These are phyloP conservation scores for Sporothrix dimorphospora DNA, from an alignment of 2,329 filamentous ascomycete species.

Conservation along the genomic window DNA sequence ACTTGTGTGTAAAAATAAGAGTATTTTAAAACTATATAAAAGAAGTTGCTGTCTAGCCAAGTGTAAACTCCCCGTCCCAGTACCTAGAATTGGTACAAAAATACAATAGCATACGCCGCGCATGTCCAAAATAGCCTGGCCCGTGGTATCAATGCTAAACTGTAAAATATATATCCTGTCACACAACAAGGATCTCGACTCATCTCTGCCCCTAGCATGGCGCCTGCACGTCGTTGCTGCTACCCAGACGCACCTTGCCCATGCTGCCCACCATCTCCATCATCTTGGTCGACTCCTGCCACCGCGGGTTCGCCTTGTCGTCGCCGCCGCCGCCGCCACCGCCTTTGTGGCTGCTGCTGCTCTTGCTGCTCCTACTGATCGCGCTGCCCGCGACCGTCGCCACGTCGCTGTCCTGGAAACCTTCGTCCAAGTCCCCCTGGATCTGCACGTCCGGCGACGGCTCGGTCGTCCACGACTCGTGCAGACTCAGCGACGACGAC, in stretches of 20 bases:
- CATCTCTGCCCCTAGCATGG: constrained; percentile 24
- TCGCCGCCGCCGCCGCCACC: not conserved
- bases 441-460: constrained; percentile 15
- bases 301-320: constrained; percentile 1
- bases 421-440: not conserved
- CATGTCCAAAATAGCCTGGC: not conserved
- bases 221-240: constrained; percentile 29
- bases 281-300: constrained; percentile 30
- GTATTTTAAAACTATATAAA: not conserved
- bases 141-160: constrained; percentile 19
- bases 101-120: not conserved
- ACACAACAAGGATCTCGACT: not conserved
- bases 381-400: constrained; percentile 1
- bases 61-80: not conserved
- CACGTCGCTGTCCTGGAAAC: constrained; percentile 10
- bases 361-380: constrained; percentile 10
- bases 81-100: not conserved
- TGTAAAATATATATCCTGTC: not conserved
- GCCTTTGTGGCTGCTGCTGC: not conserved
- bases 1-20: not conserved
- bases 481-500: constrained; percentile 22
- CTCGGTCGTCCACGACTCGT: constrained; percentile 25
- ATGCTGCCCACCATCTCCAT: constrained; percentile 31
- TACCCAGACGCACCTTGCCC: constrained; percentile 28
- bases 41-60: not conserved